Evolutionary conservation across 805 yeast species (phyloP).

Genomic region (Alloascoidea africana): DNA sequence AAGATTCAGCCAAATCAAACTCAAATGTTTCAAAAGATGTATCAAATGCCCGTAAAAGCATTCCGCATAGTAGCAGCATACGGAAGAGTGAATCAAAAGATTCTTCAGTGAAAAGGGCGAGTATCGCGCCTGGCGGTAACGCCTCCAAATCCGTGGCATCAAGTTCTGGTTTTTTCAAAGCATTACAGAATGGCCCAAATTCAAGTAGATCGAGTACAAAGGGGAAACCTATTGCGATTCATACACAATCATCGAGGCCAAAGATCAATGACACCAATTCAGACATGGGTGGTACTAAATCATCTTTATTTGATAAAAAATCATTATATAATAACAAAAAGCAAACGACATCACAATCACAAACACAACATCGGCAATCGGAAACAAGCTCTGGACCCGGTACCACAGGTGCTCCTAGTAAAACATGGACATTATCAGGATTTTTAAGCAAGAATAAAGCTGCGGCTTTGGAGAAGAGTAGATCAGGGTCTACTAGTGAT

Average conservation of each 20-base stretch:
- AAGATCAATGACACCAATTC: too few relatives aligned
- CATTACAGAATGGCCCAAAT: neutral
- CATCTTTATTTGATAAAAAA: neutral
- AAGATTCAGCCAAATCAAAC: neutral
- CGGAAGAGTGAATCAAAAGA: too few relatives aligned
- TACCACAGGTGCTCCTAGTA: neutral
- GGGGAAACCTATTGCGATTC: neutral
- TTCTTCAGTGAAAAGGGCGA: too few relatives aligned
- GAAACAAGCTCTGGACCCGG: neutral
- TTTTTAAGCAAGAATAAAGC: neutral
- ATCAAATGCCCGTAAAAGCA: neutral
- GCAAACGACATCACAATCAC: too few relatives aligned
- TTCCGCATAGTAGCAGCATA: too few relatives aligned
- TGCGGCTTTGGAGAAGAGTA: neutral
- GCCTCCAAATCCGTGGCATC: neutral
- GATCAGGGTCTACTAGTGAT: too few relatives aligned
- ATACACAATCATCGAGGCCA: neutral
- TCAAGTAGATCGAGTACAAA: neutral
- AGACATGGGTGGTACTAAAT: too few relatives aligned
- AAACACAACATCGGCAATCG: too few relatives aligned
- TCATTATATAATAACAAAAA: neutral
- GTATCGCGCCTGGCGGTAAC: neutral
- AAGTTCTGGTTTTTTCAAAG: constrained; percentile 1
- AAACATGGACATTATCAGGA: neutral
- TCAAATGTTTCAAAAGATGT: neutral